Evolutionary conservation across 768 basidiomycete genomes (phyloP).

Genomic region (Boletus sp.): DNA sequence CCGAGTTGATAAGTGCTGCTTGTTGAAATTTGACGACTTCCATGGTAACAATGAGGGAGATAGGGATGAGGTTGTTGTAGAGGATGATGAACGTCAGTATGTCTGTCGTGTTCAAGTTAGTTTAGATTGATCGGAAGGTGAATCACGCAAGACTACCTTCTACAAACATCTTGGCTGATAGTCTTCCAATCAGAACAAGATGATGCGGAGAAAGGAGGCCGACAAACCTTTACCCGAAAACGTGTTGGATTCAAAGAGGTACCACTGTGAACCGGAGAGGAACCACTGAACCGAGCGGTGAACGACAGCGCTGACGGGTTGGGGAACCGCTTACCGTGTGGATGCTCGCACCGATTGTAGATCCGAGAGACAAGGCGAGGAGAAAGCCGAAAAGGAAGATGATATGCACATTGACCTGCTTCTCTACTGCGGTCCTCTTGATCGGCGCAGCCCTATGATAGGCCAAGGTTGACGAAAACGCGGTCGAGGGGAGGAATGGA

Average conservation of each 20-base stretch:
- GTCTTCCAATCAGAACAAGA: neutral
- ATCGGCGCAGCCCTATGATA: slow-evolving; percentile 81
- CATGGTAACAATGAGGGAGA: slow-evolving; percentile 99
- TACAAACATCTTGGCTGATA: slow-evolving; percentile 68
- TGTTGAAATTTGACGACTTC: slow-evolving; percentile 99
- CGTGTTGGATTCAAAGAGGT: slow-evolving; percentile 63
- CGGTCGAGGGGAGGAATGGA: neutral
- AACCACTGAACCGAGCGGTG: slow-evolving; percentile 58
- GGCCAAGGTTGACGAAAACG: neutral
- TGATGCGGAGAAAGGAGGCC: neutral
- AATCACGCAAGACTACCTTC: slow-evolving; percentile 54
- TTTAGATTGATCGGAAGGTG: neutral
- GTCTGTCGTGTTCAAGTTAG: slow-evolving; percentile 46
- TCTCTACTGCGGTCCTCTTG: slow-evolving; percentile 93
- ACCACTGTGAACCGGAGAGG: slow-evolving; percentile 86
- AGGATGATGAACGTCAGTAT: slow-evolving; percentile 98
- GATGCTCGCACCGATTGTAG: slow-evolving; percentile 89
- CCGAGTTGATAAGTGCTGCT: slow-evolving; percentile 94
- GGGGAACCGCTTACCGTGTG: slow-evolving; percentile 49
- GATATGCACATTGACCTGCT: slow-evolving; percentile 94
- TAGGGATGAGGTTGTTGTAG: slow-evolving; percentile 98
- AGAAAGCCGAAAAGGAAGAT: slow-evolving; percentile 90
- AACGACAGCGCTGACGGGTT: neutral
- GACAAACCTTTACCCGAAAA: slow-evolving; percentile 61
- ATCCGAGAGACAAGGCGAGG: slow-evolving; percentile 83